These are phyloP conservation scores for Calamus simplicifolius DNA, from an alignment of 176 grass and related monocot genomes.

Conservation along the genomic window DNA sequence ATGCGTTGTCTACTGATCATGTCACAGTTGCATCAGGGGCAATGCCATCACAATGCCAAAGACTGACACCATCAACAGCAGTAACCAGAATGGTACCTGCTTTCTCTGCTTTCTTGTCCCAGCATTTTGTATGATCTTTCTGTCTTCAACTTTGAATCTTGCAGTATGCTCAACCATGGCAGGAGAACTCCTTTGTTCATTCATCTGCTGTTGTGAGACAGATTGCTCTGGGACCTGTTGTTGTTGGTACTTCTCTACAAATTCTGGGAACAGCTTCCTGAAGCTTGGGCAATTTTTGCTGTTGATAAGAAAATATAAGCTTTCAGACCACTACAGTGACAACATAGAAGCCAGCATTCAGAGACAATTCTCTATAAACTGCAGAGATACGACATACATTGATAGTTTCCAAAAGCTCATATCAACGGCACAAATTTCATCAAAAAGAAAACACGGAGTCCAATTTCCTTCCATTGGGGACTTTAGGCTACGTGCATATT, in stretches of 20 bases:
- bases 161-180: conserved; percentile 23
- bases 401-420: too few relatives aligned
- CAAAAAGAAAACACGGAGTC: too few relatives aligned
- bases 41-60: conserved; percentile 88
- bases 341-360: too few relatives aligned
- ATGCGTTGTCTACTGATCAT: neutral
- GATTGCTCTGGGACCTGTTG: conserved; percentile 33
- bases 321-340: neutral
- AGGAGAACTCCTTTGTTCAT: conserved; percentile 26
- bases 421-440: too few relatives aligned
- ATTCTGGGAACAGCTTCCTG: conserved; percentile 92
- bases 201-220: conserved; percentile 23
- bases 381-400: too few relatives aligned
- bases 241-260: conserved; percentile 76
- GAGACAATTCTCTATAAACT: too few relatives aligned
- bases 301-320: conserved; percentile 10
- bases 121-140: conserved; percentile 3
- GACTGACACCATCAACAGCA: conserved; percentile 73
- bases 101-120: conserved; percentile 35
- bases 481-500: too few relatives aligned
- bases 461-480: too few relatives aligned
- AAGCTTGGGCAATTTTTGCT: conserved; percentile 95
- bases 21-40: conserved; percentile 96
- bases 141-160: conserved; percentile 13
- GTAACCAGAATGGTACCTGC: conserved; percentile 66